Conservation (phyloP, 2,329 filamentous ascomycete species). For the Allantophomopsis lycopodina region DNA sequence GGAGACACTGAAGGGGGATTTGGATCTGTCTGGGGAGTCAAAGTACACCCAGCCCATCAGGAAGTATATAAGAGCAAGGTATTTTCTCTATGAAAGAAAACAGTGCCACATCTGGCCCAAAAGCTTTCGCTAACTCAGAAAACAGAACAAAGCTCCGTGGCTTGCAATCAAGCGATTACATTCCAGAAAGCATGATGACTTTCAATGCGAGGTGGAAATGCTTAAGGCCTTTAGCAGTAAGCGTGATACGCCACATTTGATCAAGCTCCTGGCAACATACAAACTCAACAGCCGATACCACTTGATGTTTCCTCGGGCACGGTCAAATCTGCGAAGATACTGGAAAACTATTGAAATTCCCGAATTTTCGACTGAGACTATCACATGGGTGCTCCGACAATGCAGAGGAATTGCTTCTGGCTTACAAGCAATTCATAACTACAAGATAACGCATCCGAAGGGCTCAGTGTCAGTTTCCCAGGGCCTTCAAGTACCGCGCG, state of each 20-base stretch:
- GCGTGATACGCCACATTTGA: slow-evolving; percentile 9
- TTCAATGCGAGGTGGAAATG: neutral
- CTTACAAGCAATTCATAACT: slow-evolving; percentile 12
- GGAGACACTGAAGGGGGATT: neutral
- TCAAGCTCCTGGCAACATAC: slow-evolving; percentile 17
- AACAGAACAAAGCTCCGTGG: neutral
- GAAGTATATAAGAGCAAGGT: neutral
- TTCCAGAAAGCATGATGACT: neutral
- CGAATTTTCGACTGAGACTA: slow-evolving; percentile 4
- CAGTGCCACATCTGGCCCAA: neutral
- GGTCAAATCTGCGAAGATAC: slow-evolving; percentile 12
- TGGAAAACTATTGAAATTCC: slow-evolving; percentile 10
- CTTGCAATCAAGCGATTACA: neutral
- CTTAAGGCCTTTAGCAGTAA: neutral
- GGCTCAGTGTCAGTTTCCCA: neutral
- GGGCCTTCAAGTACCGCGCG: neutral
- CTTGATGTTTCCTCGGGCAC: slow-evolving; percentile 17
- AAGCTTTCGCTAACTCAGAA: too few species aligned
- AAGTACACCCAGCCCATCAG: neutral
- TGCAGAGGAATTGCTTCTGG: slow-evolving; percentile 15
- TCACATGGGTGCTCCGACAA: slow-evolving; percentile 16
- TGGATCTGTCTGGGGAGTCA: neutral
- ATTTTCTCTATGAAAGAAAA: too few species aligned
- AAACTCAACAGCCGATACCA: slow-evolving; percentile 9
- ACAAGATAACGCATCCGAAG: slow-evolving; percentile 2